phyloP scores from a whole-genome alignment of 2,329 filamentous ascomycete genomes.

The Diaporthe eres region DNA sequence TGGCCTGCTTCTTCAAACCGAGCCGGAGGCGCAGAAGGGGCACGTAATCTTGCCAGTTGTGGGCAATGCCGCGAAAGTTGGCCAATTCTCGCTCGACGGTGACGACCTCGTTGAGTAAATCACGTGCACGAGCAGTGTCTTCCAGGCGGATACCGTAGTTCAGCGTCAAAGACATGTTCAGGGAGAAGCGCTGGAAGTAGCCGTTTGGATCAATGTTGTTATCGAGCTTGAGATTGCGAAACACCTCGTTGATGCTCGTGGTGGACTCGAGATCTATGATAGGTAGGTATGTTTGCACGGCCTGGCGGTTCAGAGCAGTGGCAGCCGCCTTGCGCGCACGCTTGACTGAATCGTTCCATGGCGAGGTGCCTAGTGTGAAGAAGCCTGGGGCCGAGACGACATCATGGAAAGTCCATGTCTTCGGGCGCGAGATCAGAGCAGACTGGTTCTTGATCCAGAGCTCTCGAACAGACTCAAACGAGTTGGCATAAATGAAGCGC shows the following conservation, averaged over 20 bases:
- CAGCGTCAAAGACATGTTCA: neutral
- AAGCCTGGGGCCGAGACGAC: neutral
- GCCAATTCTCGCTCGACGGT: slow-evolving; percentile 1
- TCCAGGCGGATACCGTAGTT: slow-evolving; percentile 5
- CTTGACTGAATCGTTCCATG: slow-evolving; percentile 3
- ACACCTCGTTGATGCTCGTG: neutral
- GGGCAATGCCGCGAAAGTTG: slow-evolving; percentile 1
- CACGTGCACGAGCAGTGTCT: neutral
- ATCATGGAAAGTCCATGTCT: neutral
- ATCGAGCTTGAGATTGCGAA: neutral
- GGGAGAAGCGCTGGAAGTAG: slow-evolving; percentile 4
- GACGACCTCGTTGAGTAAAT: slow-evolving; percentile 15
- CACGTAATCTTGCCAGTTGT: slow-evolving; percentile 15
- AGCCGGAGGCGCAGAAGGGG: slow-evolving; percentile 7
- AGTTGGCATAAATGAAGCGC: slow-evolving; percentile 10
- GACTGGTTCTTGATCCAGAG: slow-evolving; percentile 14
- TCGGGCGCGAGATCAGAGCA: slow-evolving; percentile 8
- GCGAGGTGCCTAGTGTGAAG: slow-evolving; percentile 11
- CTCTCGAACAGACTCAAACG: slow-evolving; percentile 8
- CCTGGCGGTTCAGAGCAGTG: slow-evolving; percentile 4
- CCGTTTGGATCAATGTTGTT: slow-evolving; percentile 2
- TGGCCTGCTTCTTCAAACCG: neutral
- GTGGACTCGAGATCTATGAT: slow-evolving; percentile 4
- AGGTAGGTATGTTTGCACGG: neutral
- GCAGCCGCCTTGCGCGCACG: slow-evolving; percentile 2